Evolutionary conservation across 2,329 filamentous ascomycete genomes (phyloP).

Genomic region (Colletotrichum acutatum): DNA sequence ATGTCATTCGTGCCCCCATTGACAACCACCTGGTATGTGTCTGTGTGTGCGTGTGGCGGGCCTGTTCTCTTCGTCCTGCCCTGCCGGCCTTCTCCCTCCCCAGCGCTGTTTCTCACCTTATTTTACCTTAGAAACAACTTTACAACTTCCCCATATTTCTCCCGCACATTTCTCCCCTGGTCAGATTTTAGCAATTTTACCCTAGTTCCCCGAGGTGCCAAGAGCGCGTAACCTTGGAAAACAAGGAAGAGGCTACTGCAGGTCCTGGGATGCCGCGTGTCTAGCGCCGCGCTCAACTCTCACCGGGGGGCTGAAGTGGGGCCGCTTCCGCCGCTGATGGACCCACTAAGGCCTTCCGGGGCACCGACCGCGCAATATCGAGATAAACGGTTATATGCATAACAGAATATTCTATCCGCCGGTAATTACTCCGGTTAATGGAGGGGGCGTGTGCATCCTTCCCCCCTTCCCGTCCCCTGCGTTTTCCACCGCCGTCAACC

Average conservation of each 20-base stretch:
- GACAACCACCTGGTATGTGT: not conserved
- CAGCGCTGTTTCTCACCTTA: not conserved
- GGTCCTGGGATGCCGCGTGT: conserved; percentile 33
- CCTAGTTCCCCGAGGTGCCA: conserved; percentile 11
- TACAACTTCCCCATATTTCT: not conserved
- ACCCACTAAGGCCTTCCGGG: not conserved
- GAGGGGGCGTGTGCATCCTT: conserved; percentile 15
- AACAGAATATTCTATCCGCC: not conserved
- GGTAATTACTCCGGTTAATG: conserved; percentile 2
- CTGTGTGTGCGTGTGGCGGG: not conserved
- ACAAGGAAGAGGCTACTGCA: conserved; percentile 29
- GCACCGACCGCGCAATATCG: not conserved
- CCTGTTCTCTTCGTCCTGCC: not conserved
- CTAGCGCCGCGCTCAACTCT: conserved; percentile 19
- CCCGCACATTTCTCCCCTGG: not conserved
- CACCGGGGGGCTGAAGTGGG: not conserved
- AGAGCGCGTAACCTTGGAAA: conserved; percentile 30
- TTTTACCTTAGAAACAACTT: not conserved
- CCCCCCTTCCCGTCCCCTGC: not conserved
- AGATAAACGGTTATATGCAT: conserved; percentile 13
- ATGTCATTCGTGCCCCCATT: not conserved
- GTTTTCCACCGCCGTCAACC: not conserved
- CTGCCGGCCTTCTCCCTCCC: not conserved
- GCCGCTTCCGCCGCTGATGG: conserved; percentile 18
- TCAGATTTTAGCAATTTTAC: not conserved